Evolutionary conservation across 2,329 filamentous ascomycete genomes (phyloP), one percentile per base, ranked within the genome.

Genomic region (Pyricularia sp.): DNA sequence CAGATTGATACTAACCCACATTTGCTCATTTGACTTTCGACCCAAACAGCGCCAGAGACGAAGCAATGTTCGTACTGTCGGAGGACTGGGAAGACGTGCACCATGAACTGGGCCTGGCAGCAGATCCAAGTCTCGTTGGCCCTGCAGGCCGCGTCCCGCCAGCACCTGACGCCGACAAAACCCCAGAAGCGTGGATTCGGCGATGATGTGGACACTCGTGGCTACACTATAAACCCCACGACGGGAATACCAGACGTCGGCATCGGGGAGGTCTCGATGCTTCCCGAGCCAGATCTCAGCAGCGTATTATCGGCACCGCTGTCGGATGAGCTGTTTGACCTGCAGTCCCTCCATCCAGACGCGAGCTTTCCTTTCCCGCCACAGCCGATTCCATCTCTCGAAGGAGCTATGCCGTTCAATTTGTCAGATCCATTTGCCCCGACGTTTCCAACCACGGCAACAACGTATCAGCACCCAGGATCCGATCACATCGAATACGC

Each of bases 71-170:
- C 59, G 2, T 63, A 63, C 59, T 63, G 59, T 12, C 23, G 25
- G 26, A 63, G 59, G 25, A 63, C 59, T 3, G 59, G 59, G 26
- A 63, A 63, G 25, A 63, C 59, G 14, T 63, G 59, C 59, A 63
- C 59, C 25, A 63, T 63, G 59, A 63, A 63, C 59, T 63, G 59
- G 59, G 59, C 59, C 12, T 28, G 59, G 59, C 59, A 63, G 59
- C 59, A 63, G 59, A 63, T 63, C 59, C 59, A 63, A 23, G 59
- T 63, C 9, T 63, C 59, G 59, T 28, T 63, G 59, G 59, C 59
- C 26, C 25, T 63, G 59, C 59, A 63, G 25, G 23, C 25, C 3
- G 59, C 59, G 17, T 63, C 59, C 25, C 59, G 59, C 25, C 59
- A 61, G 23, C 58, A 63, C 12, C 5, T 28, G 25, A 26, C 26